These are phyloP conservation scores for Lasiosphaeris hirsuta DNA, from an alignment of 495 filamentous ascomycete species.

Conservation along the genomic window DNA sequence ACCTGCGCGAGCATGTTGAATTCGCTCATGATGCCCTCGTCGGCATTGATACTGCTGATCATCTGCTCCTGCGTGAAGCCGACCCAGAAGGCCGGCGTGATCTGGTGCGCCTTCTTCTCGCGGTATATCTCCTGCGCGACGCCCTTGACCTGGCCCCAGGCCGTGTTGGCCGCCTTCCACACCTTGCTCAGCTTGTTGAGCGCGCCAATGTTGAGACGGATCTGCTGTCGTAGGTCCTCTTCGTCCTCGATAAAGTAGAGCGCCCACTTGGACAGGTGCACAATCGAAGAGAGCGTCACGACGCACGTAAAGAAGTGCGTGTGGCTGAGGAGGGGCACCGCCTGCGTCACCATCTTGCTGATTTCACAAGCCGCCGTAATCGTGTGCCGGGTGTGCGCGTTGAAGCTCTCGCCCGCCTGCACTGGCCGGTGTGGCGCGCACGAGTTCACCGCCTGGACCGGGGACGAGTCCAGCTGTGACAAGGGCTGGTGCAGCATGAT, in stretches of 20 bases:
- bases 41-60: constrained; percentile 50
- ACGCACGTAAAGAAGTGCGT: constrained; percentile 89
- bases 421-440: constrained; percentile 55
- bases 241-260: constrained; percentile 54
- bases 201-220: constrained; percentile 77
- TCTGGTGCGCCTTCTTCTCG: constrained; percentile 53
- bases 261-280: constrained; percentile 61
- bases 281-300: constrained; percentile 64
- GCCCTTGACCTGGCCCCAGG: constrained; percentile 69
- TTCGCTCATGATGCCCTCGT: constrained; percentile 54
- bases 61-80: constrained; percentile 53
- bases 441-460: constrained; percentile 52
- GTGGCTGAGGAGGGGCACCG: constrained; percentile 67
- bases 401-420: constrained; percentile 54
- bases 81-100: constrained; percentile 49
- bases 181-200: constrained; percentile 69
- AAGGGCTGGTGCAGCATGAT: constrained; percentile 74
- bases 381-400: constrained; percentile 76
- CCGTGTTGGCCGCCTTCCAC: constrained; percentile 73
- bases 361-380: constrained; percentile 74
- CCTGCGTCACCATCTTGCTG: constrained; percentile 72
- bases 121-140: constrained; percentile 65
- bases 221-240: constrained; percentile 72
- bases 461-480: constrained; percentile 55
- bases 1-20: constrained; percentile 34